Evolutionary conservation across 2,329 filamentous ascomycete genomes (phyloP).

Genomic region (Trichoderma polysporum): DNA sequence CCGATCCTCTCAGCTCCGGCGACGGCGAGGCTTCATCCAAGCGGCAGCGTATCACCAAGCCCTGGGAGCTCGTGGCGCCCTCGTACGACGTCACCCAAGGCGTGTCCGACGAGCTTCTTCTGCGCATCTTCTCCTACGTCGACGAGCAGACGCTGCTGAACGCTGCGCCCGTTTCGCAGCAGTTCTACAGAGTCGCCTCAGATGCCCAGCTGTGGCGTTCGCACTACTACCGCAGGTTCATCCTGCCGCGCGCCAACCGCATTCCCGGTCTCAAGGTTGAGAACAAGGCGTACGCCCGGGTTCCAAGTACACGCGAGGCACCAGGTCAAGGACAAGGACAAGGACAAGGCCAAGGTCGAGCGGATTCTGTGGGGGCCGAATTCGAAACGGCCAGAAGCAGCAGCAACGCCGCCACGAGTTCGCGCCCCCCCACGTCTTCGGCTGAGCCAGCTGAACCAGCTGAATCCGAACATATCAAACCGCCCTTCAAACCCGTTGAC

Average conservation of each 20-base stretch:
- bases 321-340: not conserved
- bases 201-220: constrained; percentile 91
- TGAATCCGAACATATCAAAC: constrained; percentile 22
- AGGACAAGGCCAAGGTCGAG: constrained; percentile 43
- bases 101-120: constrained; percentile 82
- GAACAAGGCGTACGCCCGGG: constrained; percentile 28
- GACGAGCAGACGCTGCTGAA: constrained; percentile 65
- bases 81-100: constrained; percentile 62
- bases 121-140: constrained; percentile 81
- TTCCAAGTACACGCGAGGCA: constrained; percentile 21
- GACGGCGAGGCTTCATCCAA: constrained; percentile 24
- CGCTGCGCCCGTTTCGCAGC: constrained; percentile 66
- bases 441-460: constrained; percentile 27
- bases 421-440: not conserved
- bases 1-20: not conserved
- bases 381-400: constrained; percentile 18
- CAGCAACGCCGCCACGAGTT: not conserved
- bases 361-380: constrained; percentile 47
- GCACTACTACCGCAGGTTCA: constrained; percentile 84
- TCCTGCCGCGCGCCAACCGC: constrained; percentile 74
- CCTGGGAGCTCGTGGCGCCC: constrained; percentile 3
- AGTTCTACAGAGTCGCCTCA: constrained; percentile 68
- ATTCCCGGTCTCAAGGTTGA: constrained; percentile 62
- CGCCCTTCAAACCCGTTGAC: constrained; percentile 40
- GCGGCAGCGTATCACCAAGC: constrained; percentile 24